These are phyloP conservation scores for Nowakowskiella sp. DNA, from an alignment of 192 early-diverging fungal genomes.

Conservation along the genomic window DNA sequence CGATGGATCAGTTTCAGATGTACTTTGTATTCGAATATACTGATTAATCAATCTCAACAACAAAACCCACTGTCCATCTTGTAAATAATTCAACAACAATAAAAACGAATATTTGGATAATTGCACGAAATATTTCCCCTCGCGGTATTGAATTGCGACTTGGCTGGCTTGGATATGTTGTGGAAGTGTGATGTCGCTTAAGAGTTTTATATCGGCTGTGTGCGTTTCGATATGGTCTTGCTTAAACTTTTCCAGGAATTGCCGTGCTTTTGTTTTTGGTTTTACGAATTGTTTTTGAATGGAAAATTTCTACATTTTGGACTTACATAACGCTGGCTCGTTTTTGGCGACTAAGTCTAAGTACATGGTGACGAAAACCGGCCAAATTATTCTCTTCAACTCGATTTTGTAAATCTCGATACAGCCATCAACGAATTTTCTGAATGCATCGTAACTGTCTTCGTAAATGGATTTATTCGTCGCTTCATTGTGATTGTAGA, in stretches of 20 bases:
- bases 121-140: slow-evolving; percentile 73
- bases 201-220: slow-evolving; percentile 56
- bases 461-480: slow-evolving; percentile 80
- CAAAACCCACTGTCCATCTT: slow-evolving; percentile 84
- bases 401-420: slow-evolving; percentile 91
- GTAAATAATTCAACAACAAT: slow-evolving; percentile 82
- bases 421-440: slow-evolving; percentile 87
- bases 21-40: slow-evolving; percentile 69
- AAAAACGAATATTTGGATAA: slow-evolving; percentile 85
- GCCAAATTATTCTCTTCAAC: slow-evolving; percentile 74
- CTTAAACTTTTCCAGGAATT: slow-evolving; percentile 70
- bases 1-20: slow-evolving; percentile 6
- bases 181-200: slow-evolving; percentile 62
- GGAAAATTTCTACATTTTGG: slow-evolving; percentile 17
- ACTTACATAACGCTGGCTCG: slow-evolving; percentile 40
- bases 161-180: slow-evolving; percentile 75
- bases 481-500: slow-evolving; percentile 61
- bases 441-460: slow-evolving; percentile 65
- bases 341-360: slow-evolving; percentile 69
- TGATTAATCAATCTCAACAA: slow-evolving; percentile 88
- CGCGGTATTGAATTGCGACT: slow-evolving; percentile 67
- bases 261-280: slow-evolving; percentile 38
- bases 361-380: slow-evolving; percentile 87
- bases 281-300: background rate
- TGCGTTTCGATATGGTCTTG: slow-evolving; percentile 72